phyloP scores from a whole-genome alignment of 106 monocot species.

The Dendrobium officinale region DNA sequence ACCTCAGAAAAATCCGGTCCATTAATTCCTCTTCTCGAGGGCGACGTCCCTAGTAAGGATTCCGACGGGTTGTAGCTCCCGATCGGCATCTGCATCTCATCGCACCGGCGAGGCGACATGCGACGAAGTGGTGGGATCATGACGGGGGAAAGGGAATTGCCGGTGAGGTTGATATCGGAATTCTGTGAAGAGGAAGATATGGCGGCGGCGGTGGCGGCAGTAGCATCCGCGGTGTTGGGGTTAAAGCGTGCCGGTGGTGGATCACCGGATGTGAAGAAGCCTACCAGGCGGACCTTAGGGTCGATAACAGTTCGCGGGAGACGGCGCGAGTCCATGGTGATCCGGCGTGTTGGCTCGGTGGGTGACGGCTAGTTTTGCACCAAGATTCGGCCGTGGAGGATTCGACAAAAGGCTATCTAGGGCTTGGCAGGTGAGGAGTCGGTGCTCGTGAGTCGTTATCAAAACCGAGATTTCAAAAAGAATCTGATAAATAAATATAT shows the following conservation, averaged over 20 bases:
- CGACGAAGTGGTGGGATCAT: constrained; percentile 89
- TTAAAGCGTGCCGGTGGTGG: constrained; percentile 9
- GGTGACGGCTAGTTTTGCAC: too few relatives aligned
- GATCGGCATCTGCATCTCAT: constrained; percentile 19
- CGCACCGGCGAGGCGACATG: constrained; percentile 24
- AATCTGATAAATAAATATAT: too few relatives aligned
- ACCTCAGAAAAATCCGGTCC: constrained; percentile 39
- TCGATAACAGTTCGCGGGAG: constrained; percentile 9
- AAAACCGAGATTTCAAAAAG: too few relatives aligned
- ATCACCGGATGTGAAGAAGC: constrained; percentile 24
- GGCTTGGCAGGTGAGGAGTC: neutral
- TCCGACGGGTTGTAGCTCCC: constrained; percentile 68
- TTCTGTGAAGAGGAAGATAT: neutral
- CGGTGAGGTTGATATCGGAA: constrained; percentile 18
- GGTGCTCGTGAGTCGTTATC: neutral
- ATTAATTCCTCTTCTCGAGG: constrained; percentile 31
- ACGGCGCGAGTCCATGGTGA: constrained; percentile 10
- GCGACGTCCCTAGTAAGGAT: constrained; percentile 29
- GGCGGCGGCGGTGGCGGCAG: neutral
- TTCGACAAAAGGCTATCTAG: neutral
- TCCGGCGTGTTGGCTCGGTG: neutral
- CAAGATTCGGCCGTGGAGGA: too few relatives aligned
- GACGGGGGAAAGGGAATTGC: constrained; percentile 67
- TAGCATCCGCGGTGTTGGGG: neutral
- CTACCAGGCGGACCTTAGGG: constrained; percentile 11